A percentile compares a stretch with the other conserved stretches of the same genome.
Evolutionary conservation across 2,329 filamentous ascomycete species (phyloP).

Genomic region (Huntiella abstrusa): DNA sequence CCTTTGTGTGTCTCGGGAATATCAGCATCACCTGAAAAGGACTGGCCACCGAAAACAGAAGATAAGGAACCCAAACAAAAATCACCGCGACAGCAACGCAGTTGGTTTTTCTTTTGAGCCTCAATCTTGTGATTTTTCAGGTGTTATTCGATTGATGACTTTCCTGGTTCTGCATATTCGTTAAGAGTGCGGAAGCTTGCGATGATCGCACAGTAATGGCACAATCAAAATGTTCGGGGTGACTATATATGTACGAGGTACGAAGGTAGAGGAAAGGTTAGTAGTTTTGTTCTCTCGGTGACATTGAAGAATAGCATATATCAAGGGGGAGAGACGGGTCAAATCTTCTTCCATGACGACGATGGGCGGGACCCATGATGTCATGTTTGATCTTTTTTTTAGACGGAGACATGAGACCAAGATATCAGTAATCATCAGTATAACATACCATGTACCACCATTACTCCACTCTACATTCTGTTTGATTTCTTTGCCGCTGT

Average conservation of each 20-base stretch:
- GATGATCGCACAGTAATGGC: not conserved
- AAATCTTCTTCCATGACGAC: not conserved
- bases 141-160: too few species aligned
- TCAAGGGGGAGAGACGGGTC: not conserved
- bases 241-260: not conserved
- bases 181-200: not conserved
- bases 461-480: constrained; percentile 17
- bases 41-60: too few species aligned
- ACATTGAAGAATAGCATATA: not conserved
- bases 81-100: not conserved
- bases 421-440: not conserved
- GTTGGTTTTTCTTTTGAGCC: constrained; percentile 3
- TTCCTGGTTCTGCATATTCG: too few species aligned
- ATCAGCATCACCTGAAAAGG: too few species aligned
- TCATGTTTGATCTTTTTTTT: too few species aligned
- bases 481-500: constrained; percentile 15
- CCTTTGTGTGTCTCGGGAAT: too few species aligned
- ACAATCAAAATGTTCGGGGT: constrained; percentile 1
- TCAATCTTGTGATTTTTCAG: not conserved
- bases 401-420: too few species aligned
- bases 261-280: not conserved
- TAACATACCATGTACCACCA: constrained; percentile 18
- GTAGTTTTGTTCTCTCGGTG: not conserved
- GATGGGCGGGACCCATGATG: constrained; percentile 4
- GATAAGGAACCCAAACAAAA: not conserved